phyloP scores from a whole-genome alignment of 73 alveolate genomes.

The Tetrahymena borealis region DNA sequence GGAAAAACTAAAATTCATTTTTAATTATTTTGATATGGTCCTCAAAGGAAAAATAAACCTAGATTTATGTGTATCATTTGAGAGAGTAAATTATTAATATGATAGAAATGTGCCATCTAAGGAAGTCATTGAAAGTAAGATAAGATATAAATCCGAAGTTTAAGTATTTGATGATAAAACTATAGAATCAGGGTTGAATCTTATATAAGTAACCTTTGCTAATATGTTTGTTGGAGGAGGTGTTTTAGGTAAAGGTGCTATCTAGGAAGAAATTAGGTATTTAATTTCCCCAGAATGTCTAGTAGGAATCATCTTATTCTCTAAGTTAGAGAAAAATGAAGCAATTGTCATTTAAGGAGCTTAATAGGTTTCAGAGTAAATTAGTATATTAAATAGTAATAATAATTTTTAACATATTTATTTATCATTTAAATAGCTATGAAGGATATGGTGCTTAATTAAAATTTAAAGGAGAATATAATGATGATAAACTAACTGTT shows the following conservation, averaged over 20 bases:
- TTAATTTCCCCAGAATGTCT: slow-evolving; percentile 81
- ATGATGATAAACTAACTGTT: not conserved
- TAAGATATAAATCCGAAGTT: not conserved
- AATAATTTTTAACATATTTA: too few relatives aligned
- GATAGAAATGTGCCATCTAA: not conserved
- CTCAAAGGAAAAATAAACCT: not conserved
- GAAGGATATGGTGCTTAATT: not conserved
- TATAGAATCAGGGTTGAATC: not conserved
- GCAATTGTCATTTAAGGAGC: slow-evolving; percentile 78
- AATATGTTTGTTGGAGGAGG: slow-evolving; percentile 95
- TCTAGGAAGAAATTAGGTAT: slow-evolving; percentile 89
- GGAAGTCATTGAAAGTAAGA: not conserved
- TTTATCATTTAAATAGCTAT: not conserved
- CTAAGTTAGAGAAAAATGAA: slow-evolving; percentile 76
- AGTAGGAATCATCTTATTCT: slow-evolving; percentile 48
- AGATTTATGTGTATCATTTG: not conserved
- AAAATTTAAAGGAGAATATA: not conserved
- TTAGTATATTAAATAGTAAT: not conserved
- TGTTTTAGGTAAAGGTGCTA: slow-evolving; percentile 68
- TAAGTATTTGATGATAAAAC: not conserved
- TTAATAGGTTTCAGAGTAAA: not conserved
- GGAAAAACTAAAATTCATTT: not conserved
- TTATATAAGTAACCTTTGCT: slow-evolving; percentile 77
- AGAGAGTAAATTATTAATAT: not conserved
- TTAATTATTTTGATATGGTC: not conserved